Percentiles rank a stretch among this genome's conserved stretches.
phyloP scores from a whole-genome alignment of 2,329 filamentous ascomycete species.

The Xylaria sp. region DNA sequence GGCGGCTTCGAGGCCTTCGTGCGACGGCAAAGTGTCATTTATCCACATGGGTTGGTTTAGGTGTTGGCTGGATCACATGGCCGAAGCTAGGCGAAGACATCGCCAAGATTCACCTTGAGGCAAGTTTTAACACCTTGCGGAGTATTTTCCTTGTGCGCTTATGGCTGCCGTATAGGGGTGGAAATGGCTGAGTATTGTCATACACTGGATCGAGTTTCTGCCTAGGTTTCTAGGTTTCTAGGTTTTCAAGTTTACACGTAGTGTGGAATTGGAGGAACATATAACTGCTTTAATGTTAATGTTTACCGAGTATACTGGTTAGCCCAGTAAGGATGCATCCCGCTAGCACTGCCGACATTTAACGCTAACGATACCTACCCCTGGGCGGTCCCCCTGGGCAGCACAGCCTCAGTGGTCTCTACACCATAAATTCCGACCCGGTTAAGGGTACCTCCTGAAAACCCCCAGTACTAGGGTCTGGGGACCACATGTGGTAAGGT shows the following conservation, averaged over 20 bases:
- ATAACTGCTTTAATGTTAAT: not conserved
- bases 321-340: not conserved
- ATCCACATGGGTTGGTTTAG: not conserved
- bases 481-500: not conserved
- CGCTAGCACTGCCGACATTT: not conserved
- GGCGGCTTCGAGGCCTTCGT: not conserved
- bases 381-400: not conserved
- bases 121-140: not conserved
- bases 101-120: not conserved
- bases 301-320: too few species aligned
- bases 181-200: not conserved
- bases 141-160: not conserved
- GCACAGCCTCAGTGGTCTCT: constrained; percentile 5
- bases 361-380: not conserved
- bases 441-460: constrained; percentile 2
- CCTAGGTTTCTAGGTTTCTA: too few species aligned
- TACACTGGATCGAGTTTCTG: not conserved
- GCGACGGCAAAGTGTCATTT: not conserved
- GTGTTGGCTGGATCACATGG: not conserved
- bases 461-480: not conserved
- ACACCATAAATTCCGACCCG: not conserved
- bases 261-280: not conserved
- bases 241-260: too few species aligned
- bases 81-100: not conserved
- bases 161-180: not conserved